Base-by-base conservation (phyloP, 2,329 filamentous ascomycete genomes). In the Cephalotrichum gorgonifer region DNA sequence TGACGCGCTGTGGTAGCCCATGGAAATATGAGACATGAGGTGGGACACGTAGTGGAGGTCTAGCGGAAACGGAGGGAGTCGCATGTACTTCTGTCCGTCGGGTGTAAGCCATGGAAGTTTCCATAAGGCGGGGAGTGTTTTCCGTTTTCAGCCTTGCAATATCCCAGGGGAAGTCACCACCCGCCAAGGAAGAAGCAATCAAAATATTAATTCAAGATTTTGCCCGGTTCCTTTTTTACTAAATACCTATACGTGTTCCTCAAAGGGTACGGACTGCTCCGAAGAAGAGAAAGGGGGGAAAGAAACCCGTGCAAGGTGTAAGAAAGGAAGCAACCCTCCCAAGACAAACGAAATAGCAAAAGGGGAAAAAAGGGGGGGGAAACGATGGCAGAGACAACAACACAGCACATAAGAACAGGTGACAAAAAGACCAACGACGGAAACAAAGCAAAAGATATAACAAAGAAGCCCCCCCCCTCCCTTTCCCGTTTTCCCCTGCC, bases 401-500 rank as follows among this genome's bases (percentile, higher is more conserved):
- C 30, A 11, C 4, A 39, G n/a, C n/a, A n/a, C n/a, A n/a, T n/a
- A 20, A 20, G 17, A 39, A 20, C 7, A 39, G 35, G 35, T 20
- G 12, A 4, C 35, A 22, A n/a, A n/a, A n/a, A n/a, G n/a, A n/a
- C n/a, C n/a, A n/a, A n/a, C n/a, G n/a, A n/a, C 7, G 17, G 6
- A 39, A 11, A 43, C 49, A 51, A 41, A 35, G 45, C 38, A 47
- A n/a, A 44, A 51, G 44, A 51, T 3, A 30, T 42, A 27, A 53
- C n/a, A 45, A 30, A 26, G 25, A 38, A 51, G 46, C 15, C 27
- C 48, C 33, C 46, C 50, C 52, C n/a, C n/a, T n/a, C n/a, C n/a
- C n/a, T n/a, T n/a, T n/a, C n/a, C 47, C 49, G 50, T 52, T 53
- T 52, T 53, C 54, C 50, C 53, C 35, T 42, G 15, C 26, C 30